Percentiles rank a stretch among this genome's conserved stretches.
Evolutionary conservation across 768 basidiomycete species (phyloP).

Genomic region (Tricholoma sp.): DNA sequence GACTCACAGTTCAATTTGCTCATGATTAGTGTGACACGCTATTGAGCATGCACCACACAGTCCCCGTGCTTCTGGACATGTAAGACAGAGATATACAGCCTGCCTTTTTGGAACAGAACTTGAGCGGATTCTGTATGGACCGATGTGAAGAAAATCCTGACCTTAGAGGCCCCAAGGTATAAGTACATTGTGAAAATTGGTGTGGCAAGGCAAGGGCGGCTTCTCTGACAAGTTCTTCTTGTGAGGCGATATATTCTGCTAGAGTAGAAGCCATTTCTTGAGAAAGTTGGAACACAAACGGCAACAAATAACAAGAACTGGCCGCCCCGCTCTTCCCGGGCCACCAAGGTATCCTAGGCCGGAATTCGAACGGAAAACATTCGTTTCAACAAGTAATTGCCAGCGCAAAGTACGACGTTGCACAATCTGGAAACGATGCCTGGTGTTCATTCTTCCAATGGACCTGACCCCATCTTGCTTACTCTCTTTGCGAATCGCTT

Average conservation of each 20-base stretch:
- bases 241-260: slow-evolving; percentile 40
- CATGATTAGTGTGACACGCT: slow-evolving; percentile 82
- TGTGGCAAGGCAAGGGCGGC: slow-evolving; percentile 56
- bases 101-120: slow-evolving; percentile 41
- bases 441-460: slow-evolving; percentile 21
- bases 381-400: neutral
- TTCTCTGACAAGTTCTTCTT: slow-evolving; percentile 45
- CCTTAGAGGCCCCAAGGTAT: slow-evolving; percentile 51
- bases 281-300: no score
- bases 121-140: slow-evolving; percentile 6
- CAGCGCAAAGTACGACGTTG: neutral
- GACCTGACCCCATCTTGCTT: slow-evolving; percentile 80
- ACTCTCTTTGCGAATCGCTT: slow-evolving; percentile 95
- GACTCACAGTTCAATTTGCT: slow-evolving; percentile 71
- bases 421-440: slow-evolving; percentile 3
- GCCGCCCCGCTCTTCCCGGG: no score
- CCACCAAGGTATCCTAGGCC: no score
- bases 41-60: slow-evolving; percentile 82
- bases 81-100: slow-evolving; percentile 76
- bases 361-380: neutral
- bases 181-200: slow-evolving; percentile 64
- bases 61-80: slow-evolving; percentile 63
- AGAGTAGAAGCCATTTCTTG: slow-evolving; percentile 32
- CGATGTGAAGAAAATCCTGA: slow-evolving; percentile 12
- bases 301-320: no score